phyloP scores from a whole-genome alignment of 1,284 basidiomycete species.

The Stereum hirsutum region DNA sequence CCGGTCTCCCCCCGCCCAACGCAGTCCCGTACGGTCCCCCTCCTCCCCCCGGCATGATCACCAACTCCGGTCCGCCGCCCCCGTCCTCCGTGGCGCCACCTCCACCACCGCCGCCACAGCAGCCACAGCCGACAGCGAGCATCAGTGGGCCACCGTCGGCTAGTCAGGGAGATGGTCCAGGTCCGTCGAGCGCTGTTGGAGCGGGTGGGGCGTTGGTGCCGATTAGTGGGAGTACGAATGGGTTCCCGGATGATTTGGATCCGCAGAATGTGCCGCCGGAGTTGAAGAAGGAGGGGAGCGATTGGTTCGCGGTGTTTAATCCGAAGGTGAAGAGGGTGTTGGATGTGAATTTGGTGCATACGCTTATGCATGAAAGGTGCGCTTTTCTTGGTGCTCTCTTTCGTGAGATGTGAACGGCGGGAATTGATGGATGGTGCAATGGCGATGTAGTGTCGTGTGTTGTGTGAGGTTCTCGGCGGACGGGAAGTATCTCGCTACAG shows the following conservation, averaged over 20 bases:
- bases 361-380: slow-evolving; percentile 87
- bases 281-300: slow-evolving; percentile 73
- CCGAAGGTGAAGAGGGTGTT: slow-evolving; percentile 75
- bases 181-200: slow-evolving; percentile 1
- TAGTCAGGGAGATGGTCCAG: no score
- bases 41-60: slow-evolving; percentile 1
- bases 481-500: slow-evolving; percentile 83
- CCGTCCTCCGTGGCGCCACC: slow-evolving; percentile 4
- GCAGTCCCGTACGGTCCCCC: slow-evolving; percentile 6
- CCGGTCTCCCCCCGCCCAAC: slow-evolving; percentile 11
- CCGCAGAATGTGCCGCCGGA: slow-evolving; percentile 38
- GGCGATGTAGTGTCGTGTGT: slow-evolving; percentile 68
- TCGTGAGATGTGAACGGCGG: slow-evolving; percentile 1
- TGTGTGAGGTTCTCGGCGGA: slow-evolving; percentile 88
- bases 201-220: slow-evolving; percentile 15
- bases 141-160: slow-evolving; percentile 4
- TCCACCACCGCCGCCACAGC: no score
- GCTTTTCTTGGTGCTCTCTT: no score
- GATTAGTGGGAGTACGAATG: slow-evolving; percentile 11
- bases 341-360: slow-evolving; percentile 88
- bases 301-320: slow-evolving; percentile 96
- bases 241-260: slow-evolving; percentile 39
- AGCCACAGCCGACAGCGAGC: neutral
- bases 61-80: slow-evolving; percentile 8
- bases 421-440: neutral